Evolutionary conservation across 441 rosid species (phyloP).

Genomic region (Adansonia gregorii): DNA sequence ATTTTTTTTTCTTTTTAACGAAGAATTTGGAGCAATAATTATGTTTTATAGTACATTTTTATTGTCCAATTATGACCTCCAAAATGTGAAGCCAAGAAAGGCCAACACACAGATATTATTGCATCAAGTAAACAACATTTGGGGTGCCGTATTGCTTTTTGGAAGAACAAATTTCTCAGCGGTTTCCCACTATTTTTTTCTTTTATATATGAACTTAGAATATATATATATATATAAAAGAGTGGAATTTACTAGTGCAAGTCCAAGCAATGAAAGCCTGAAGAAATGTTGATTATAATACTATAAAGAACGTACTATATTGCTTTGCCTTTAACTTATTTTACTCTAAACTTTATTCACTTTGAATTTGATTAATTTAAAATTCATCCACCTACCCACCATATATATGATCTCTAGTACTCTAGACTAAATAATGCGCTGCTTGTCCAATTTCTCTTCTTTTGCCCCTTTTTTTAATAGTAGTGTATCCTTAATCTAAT

Average conservation of each 20-base stretch:
- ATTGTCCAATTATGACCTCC: too few species aligned
- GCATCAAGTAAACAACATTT: not conserved
- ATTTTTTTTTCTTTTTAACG: not conserved
- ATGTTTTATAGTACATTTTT: not conserved
- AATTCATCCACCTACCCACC: not conserved
- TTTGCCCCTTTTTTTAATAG: not conserved
- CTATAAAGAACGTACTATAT: not conserved
- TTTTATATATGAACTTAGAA: not conserved
- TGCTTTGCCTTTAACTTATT: not conserved
- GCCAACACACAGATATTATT: not conserved
- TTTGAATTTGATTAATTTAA: not conserved
- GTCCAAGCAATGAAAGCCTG: not conserved
- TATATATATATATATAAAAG: not conserved
- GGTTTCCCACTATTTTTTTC: not conserved
- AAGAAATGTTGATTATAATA: not conserved
- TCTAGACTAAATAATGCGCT: not conserved
- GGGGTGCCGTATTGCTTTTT: not conserved
- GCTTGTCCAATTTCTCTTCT: not conserved
- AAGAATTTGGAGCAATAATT: not conserved
- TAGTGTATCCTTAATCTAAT: not conserved
- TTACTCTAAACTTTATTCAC: not conserved
- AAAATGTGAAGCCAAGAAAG: constrained; percentile 1
- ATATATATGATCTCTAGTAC: not conserved
- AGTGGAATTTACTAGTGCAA: not conserved
- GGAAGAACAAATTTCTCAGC: not conserved